phyloP scores from a whole-genome alignment of 2,329 filamentous ascomycete species.

The Escovopsis weberi region DNA sequence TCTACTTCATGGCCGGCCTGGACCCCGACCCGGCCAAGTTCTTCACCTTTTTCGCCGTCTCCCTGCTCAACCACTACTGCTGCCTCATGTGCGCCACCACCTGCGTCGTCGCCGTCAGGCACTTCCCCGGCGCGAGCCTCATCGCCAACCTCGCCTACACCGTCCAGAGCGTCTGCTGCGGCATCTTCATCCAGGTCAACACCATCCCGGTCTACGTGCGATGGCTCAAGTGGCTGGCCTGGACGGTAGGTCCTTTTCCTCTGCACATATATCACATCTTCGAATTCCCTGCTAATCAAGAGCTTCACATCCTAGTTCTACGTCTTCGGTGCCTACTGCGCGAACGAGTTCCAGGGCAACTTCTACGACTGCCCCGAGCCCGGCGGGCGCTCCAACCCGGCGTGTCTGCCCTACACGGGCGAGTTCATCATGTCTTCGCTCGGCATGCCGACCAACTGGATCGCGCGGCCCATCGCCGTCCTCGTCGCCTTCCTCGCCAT shows the following conservation, averaged over 20 bases:
- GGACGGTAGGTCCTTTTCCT: conserved; percentile 28
- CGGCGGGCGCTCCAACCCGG: conserved; percentile 47
- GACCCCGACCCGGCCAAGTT: conserved; percentile 48
- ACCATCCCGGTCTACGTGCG: conserved; percentile 64
- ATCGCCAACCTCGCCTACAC: conserved; percentile 62
- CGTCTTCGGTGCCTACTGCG: conserved; percentile 53
- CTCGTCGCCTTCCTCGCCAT: conserved; percentile 46
- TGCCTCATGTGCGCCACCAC: conserved; percentile 56
- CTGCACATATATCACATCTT: background rate
- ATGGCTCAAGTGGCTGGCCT: conserved; percentile 58
- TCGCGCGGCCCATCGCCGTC: conserved; percentile 49
- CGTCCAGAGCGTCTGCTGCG: conserved; percentile 58
- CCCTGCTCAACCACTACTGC: conserved; percentile 58
- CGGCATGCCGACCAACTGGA: conserved; percentile 53
- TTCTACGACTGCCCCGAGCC: conserved; percentile 60
- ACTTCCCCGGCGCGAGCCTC: conserved; percentile 56
- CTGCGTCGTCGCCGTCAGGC: conserved; percentile 48
- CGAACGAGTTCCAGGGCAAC: conserved; percentile 57
- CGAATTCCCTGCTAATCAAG: no score
- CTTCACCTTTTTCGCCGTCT: conserved; percentile 56
- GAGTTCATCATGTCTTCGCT: conserved; percentile 54
- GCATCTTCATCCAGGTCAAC: conserved; percentile 61
- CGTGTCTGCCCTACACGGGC: conserved; percentile 55
- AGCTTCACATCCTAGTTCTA: conserved; percentile 37
- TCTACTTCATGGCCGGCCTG: conserved; percentile 69